Base-by-base conservation (phyloP, 129 eudicot genomes). In the Smallanthus sonchifolius region DNA sequence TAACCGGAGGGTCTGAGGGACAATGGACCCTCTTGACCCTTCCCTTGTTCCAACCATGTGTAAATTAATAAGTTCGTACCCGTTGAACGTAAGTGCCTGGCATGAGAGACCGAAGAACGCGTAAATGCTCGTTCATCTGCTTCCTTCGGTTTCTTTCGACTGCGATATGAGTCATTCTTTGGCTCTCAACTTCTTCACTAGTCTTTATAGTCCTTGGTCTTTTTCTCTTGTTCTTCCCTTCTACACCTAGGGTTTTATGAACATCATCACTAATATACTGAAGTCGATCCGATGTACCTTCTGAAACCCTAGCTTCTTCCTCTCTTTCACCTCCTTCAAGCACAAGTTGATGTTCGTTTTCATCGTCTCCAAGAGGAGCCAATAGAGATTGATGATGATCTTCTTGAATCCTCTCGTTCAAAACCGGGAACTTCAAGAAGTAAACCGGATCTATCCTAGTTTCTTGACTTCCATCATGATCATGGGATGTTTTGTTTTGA, bases 121-220 rank as follows among this genome's bases (percentile, higher is more conserved):
- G 87, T 80, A 94, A 89, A 88, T 94, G 98, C 72, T 94, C 98
- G 37, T 94, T 94, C 98, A 94, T 94, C 75, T 90, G 97, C 86
- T 94, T 94, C 81, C 98, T 81, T 52, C 98, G 77, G 60, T 94
- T 94, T 77, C 98, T 90, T 71, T 94, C 98, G 2, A 94, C 98
- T 0, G 98, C 98, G 32, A 94, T 94, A 62, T 94, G 98, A 69
- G 96, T 94, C 98, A 94, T 94, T 77, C 98, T 82, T 70, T 94
- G 98, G 91, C 97, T 94, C 76, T 94, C 98, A 56, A 90, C 98
- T 76, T 94, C 98, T 62, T 94, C 98, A 65, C 74, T 90, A 0
- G 96, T 94, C 83, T 94, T 94, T 10, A 82, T 40, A 75, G 82
- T 86, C 74, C 98, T 83, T 4, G 98, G 91, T 84, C 98, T 90